Conservation (phyloP, 768 basidiomycete species). For the Termitomyces sp. region DNA sequence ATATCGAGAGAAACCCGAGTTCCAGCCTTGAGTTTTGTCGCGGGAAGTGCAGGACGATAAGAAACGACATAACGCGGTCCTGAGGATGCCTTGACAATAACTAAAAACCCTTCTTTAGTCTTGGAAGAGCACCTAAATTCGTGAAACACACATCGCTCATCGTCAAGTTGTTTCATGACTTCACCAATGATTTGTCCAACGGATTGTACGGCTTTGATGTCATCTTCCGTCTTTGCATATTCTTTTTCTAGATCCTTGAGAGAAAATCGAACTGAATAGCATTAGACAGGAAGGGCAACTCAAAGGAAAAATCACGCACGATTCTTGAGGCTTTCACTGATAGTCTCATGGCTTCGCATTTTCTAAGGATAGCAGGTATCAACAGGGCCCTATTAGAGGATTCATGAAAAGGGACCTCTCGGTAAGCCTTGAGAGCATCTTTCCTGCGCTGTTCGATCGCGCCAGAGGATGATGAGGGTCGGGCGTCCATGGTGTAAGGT, state of each 20-base stretch:
- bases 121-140: background rate
- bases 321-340: conserved; percentile 86
- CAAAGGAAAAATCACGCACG: conserved; percentile 46
- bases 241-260: conserved; percentile 86
- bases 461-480: conserved; percentile 55
- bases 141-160: conserved; percentile 81
- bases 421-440: conserved; percentile 73
- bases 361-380: conserved; percentile 53
- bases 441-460: conserved; percentile 67
- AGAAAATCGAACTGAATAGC: conserved; percentile 75
- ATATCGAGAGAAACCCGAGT: conserved; percentile 97
- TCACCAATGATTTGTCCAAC: conserved; percentile 99
- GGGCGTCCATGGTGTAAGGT: conserved; percentile 34
- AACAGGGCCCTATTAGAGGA: background rate
- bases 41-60: conserved; percentile 90
- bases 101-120: conserved; percentile 32
- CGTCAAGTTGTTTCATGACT: conserved; percentile 97
- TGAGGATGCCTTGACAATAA: conserved; percentile 98
- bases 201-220: conserved; percentile 98
- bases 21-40: conserved; percentile 86
- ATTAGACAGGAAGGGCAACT: background rate
- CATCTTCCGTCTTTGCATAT: conserved; percentile 95
- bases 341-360: conserved; percentile 88
- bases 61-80: conserved; percentile 99
- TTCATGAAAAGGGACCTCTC: conserved; percentile 48